Percentiles rank a stretch among this genome's conserved stretches.
These are phyloP conservation scores for Mantamonas sphyraenae DNA, from an alignment of 78 protist genomes.

Conservation along the genomic window DNA sequence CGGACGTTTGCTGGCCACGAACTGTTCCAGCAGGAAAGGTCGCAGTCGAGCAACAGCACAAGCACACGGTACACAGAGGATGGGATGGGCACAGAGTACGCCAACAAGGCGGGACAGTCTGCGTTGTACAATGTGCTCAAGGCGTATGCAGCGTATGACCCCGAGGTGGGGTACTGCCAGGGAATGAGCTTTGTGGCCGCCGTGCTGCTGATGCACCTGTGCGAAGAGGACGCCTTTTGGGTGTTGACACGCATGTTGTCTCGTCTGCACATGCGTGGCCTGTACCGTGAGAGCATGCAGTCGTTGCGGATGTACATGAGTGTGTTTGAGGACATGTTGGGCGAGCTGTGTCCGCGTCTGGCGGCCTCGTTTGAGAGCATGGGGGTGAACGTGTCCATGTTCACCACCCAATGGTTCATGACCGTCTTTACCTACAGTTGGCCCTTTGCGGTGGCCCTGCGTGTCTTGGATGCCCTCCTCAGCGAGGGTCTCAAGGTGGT, in stretches of 20 bases:
- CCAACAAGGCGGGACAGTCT: not conserved
- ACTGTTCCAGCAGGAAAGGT: no score
- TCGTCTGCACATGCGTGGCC: not conserved
- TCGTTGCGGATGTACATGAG: not conserved
- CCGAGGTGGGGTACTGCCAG: constrained; percentile 66
- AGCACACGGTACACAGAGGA: no score
- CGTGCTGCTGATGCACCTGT: constrained; percentile 33
- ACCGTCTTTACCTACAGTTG: constrained; percentile 19
- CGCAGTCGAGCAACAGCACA: no score
- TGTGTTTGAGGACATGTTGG: not conserved
- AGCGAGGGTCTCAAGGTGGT: constrained; percentile 29
- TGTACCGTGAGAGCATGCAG: not conserved
- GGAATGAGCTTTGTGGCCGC: constrained; percentile 45
- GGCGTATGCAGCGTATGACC: constrained; percentile 19
- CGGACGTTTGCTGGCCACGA: not conserved
- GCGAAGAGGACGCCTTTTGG: constrained; percentile 56
- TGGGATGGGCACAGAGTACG: not conserved
- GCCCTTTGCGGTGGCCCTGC: constrained; percentile 9
- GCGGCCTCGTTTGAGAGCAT: not conserved
- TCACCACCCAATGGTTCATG: constrained; percentile 40
- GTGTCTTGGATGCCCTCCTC: constrained; percentile 37
- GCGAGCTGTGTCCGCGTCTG: not conserved
- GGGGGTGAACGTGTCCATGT: not conserved
- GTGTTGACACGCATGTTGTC: not conserved
- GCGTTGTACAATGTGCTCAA: not conserved